These are phyloP conservation scores for Apiotrichum laibachii DNA, from an alignment of 1,284 basidiomycete species.

Conservation along the genomic window DNA sequence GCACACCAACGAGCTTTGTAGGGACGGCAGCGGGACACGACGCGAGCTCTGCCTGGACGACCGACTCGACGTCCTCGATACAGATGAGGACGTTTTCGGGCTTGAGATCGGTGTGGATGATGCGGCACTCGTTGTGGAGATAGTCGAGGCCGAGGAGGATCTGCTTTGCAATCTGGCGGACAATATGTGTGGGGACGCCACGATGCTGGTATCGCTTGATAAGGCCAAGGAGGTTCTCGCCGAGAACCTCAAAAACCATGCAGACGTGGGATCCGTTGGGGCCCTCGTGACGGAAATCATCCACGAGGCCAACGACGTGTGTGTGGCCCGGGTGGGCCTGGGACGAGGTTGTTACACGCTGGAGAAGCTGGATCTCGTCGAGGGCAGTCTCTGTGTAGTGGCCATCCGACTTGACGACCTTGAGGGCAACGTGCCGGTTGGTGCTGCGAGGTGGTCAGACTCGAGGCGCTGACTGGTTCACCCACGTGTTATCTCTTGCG, in stretches of 20 bases:
- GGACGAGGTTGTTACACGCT: slow-evolving; percentile 85
- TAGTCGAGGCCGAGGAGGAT: slow-evolving; percentile 93
- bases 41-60: slow-evolving; percentile 82
- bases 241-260: slow-evolving; percentile 99
- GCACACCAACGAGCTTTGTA: slow-evolving; percentile 85
- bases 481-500: slow-evolving; percentile 78
- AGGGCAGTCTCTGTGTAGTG: slow-evolving; percentile 97
- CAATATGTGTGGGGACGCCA: slow-evolving; percentile 89
- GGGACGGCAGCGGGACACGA: slow-evolving; percentile 60
- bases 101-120: slow-evolving; percentile 95
- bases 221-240: slow-evolving; percentile 94
- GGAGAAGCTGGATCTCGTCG: slow-evolving; percentile 97
- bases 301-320: slow-evolving; percentile 88
- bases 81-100: slow-evolving; percentile 97
- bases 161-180: slow-evolving; percentile 96
- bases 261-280: slow-evolving; percentile 97
- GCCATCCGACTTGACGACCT: slow-evolving; percentile 96
- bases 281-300: slow-evolving; percentile 94
- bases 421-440: slow-evolving; percentile 94
- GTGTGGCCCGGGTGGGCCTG: slow-evolving; percentile 58
- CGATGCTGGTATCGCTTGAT: slow-evolving; percentile 84
- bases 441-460: slow-evolving; percentile 58
- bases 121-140: slow-evolving; percentile 93
- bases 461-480: slow-evolving; percentile 18
- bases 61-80: slow-evolving; percentile 94